phyloP scores from a whole-genome alignment of 768 basidiomycete species.

The Leccinum boreale region DNA sequence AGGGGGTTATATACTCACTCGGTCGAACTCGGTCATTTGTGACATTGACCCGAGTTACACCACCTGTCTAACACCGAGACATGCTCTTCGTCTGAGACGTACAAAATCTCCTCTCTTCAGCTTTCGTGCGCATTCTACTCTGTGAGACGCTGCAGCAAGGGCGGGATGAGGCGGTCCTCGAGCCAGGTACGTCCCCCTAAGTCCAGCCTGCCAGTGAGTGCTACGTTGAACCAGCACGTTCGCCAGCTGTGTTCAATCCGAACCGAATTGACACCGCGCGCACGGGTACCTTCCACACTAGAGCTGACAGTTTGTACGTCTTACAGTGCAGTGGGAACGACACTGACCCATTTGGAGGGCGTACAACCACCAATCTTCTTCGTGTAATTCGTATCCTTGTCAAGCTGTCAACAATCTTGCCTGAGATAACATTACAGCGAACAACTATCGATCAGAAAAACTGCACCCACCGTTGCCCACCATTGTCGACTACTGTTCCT shows the following conservation, averaged over 20 bases:
- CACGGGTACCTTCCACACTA: no score
- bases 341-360: neutral
- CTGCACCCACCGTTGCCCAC: neutral
- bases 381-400: neutral
- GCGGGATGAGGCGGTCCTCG: neutral
- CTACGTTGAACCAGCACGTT: neutral
- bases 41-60: neutral
- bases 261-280: neutral
- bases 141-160: neutral
- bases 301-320: neutral
- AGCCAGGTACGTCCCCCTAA: neutral
- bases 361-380: neutral
- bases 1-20: slow-evolving; percentile 23
- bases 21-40: neutral
- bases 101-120: neutral
- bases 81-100: slow-evolving; percentile 1
- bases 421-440: neutral
- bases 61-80: neutral
- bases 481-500: no score
- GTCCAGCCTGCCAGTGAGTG: neutral
- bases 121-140: neutral
- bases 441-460: neutral
- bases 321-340: neutral
- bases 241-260: neutral
- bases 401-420: neutral